A percentile compares a stretch with the other conserved stretches of the same genome.
These are phyloP conservation scores for Staphylotrichum tortipilum DNA, from an alignment of 495 filamentous ascomycete genomes.

Conservation along the genomic window DNA sequence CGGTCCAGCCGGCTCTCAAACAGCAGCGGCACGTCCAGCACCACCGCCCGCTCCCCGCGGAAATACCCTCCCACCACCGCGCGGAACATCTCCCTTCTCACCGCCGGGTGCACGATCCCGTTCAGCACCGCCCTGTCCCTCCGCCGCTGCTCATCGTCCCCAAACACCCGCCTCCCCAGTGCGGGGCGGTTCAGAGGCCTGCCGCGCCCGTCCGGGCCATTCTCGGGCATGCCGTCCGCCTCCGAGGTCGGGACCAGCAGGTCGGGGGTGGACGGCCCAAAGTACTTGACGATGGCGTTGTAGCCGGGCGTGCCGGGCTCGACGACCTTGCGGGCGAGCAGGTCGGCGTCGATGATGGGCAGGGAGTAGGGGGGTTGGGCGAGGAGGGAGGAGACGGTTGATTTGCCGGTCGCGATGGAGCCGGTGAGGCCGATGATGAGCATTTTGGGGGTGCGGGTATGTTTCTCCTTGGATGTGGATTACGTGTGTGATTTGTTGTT, in stretches of 20 bases:
- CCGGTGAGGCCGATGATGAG: slow-evolving; percentile 93
- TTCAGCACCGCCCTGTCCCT: slow-evolving; percentile 69
- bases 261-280: slow-evolving; percentile 71
- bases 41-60: slow-evolving; percentile 69
- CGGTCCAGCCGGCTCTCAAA: slow-evolving; percentile 77
- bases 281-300: slow-evolving; percentile 67
- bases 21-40: slow-evolving; percentile 87
- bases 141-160: slow-evolving; percentile 52
- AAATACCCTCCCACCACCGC: slow-evolving; percentile 57
- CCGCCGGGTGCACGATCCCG: slow-evolving; percentile 83
- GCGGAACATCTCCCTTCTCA: slow-evolving; percentile 67
- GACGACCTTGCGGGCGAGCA: slow-evolving; percentile 83
- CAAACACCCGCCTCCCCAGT: slow-evolving; percentile 79
- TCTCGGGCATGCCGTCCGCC: slow-evolving; percentile 31
- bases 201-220: slow-evolving; percentile 42
- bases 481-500: too few species aligned
- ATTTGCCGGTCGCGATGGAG: slow-evolving; percentile 97
- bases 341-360: slow-evolving; percentile 91
- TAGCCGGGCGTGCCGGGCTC: slow-evolving; percentile 81
- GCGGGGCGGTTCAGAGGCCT: slow-evolving; percentile 76
- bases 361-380: slow-evolving; percentile 69
- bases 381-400: slow-evolving; percentile 82
- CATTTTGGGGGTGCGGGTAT: slow-evolving; percentile 46
- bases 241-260: slow-evolving; percentile 61
- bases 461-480: neutral